Percentiles rank a stretch among this genome's conserved stretches.
These are phyloP conservation scores for Pseudozyma sp. DNA, from an alignment of 1,284 basidiomycete species.

Conservation along the genomic window DNA sequence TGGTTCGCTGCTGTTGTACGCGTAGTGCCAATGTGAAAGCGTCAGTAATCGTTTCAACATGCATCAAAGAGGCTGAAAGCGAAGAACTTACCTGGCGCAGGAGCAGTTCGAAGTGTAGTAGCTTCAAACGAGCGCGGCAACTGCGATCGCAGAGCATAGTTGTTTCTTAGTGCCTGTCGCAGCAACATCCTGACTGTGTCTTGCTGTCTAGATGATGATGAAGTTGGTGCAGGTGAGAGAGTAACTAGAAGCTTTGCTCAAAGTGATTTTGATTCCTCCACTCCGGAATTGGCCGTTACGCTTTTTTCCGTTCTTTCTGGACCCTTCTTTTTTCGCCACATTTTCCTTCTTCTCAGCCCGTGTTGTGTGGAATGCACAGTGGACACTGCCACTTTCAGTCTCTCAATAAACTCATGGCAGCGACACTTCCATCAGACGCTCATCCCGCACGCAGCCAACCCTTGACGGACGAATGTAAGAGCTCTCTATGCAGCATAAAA, in stretches of 20 bases:
- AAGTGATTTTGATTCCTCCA: conserved; percentile 14
- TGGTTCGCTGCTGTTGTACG: conserved; percentile 2
- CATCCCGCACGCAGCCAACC: background rate
- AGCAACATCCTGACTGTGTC: conserved; percentile 22
- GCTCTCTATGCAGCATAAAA: conserved; percentile 10
- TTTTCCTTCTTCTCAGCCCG: background rate
- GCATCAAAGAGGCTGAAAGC: background rate
- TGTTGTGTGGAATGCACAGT: no score
- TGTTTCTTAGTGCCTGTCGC: conserved; percentile 38
- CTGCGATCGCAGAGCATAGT: conserved; percentile 32
- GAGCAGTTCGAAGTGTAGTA: conserved; percentile 11
- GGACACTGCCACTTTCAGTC: no score
- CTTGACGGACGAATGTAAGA: background rate
- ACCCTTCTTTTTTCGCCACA: conserved; percentile 2
- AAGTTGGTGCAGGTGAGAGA: background rate
- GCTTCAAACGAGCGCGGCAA: conserved; percentile 34
- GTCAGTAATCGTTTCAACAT: background rate
- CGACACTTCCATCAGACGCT: background rate
- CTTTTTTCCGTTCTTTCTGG: conserved; percentile 3
- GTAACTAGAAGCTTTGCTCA: background rate
- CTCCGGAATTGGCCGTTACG: conserved; percentile 30
- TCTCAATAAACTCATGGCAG: no score
- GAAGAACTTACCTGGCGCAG: conserved; percentile 21
- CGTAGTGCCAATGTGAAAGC: background rate
- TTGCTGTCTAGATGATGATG: background rate